Conservation (phyloP, 108 stramenopile genomes). For the Cyclotella atomus region DNA sequence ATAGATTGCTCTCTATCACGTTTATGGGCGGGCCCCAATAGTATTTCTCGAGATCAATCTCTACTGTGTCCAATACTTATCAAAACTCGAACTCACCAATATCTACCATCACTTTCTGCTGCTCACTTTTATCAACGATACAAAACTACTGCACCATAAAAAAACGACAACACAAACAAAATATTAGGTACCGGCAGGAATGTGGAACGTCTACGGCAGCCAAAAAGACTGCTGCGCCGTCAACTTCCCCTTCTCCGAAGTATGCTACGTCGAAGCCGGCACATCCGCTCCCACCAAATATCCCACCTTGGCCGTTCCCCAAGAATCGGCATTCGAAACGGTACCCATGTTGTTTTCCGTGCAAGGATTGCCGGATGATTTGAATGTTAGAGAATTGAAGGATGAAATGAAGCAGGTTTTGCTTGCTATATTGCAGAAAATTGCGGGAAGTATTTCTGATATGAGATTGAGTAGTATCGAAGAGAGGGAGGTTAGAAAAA, state of each 20-base stretch:
- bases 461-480: slow-evolving; percentile 26
- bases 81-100: too few species aligned
- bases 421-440: slow-evolving; percentile 1
- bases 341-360: slow-evolving; percentile 20
- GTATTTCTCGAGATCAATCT: too few species aligned
- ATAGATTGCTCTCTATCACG: too few species aligned
- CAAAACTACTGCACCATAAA: neutral
- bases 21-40: too few species aligned
- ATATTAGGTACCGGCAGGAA: slow-evolving; percentile 17
- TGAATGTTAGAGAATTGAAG: slow-evolving; percentile 15
- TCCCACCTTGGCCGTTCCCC: slow-evolving; percentile 8
- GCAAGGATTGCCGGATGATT: slow-evolving; percentile 26
- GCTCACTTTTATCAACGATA: neutral
- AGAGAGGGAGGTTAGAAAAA: slow-evolving; percentile 7
- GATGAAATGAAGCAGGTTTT: slow-evolving; percentile 17
- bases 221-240: slow-evolving; percentile 10
- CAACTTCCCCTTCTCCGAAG: slow-evolving; percentile 26
- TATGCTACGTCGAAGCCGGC: slow-evolving; percentile 4
- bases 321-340: slow-evolving; percentile 13
- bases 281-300: slow-evolving; percentile 22
- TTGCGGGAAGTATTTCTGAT: slow-evolving; percentile 9
- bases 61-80: too few species aligned
- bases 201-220: slow-evolving; percentile 20
- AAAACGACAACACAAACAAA: neutral
- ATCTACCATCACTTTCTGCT: neutral